Evolutionary conservation across 371 early-diverging fungal species (phyloP), one percentile per base, ranked within the genome.

Genomic region (Mucor velutinosus): DNA sequence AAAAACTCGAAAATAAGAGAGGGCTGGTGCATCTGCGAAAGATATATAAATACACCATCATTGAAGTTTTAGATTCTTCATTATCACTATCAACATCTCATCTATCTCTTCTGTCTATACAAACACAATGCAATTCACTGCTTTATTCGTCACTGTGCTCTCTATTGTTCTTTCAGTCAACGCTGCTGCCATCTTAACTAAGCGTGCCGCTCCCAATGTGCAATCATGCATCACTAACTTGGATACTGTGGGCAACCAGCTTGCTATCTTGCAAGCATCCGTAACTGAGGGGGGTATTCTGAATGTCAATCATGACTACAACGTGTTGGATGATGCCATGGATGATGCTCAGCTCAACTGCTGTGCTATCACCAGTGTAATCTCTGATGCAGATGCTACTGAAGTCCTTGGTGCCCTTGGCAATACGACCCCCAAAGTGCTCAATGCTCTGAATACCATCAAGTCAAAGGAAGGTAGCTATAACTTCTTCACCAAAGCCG

Each of bases 331-430:
- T 33, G 30, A 43, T 10, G 14, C 43, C 32, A 23, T 58, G n/a
- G 17, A 32, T 8, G 30, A 11, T 21, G 65, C 45, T 32, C 45
- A 65, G 30, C 37, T 7, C 3, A 27, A 27, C 11, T 65, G 65
- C 23, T 65, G 65, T 58, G 41, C 58, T n/a, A 65, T 65, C 30
- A 43, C 27, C 15, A 43, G 21, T 21, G 45, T 47, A 7, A 45
- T 65, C 8, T 25, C 58, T 29, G 65, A 65, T 11, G 12, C 58
- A 5, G 65, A 65, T 65, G 45, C 58, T 15, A 58, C 57, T 65
- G 41, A 65, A 21, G n/a, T 45, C 29, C 37, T 33, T 7, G 19
- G 19, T 45, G n/a, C 47, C 8, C 15, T 58, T 3, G 29, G 58
- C 3, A 43, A n/a, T 6, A 21, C 23, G 15, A 45, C 65, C 2